Percentiles rank a stretch among this genome's conserved stretches.
These are phyloP conservation scores for Neurospora sublineolata DNA, from an alignment of 495 filamentous ascomycete species.

Conservation along the genomic window DNA sequence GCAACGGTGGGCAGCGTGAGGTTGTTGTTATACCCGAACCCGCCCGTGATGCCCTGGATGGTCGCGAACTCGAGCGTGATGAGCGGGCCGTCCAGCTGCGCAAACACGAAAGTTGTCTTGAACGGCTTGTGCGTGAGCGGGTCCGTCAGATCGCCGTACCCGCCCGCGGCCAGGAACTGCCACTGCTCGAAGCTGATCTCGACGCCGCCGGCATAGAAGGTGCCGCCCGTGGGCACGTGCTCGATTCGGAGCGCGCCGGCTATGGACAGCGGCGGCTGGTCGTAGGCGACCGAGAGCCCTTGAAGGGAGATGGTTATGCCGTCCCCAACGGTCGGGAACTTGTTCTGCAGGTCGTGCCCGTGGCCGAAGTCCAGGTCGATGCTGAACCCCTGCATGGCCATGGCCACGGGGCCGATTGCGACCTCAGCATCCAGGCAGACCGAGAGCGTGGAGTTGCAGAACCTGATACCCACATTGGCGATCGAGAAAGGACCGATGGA, in stretches of 20 bases:
- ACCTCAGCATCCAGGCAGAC: slow-evolving; percentile 27
- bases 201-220: slow-evolving; percentile 25
- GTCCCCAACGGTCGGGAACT: slow-evolving; percentile 11
- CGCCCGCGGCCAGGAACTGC: slow-evolving; percentile 23
- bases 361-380: slow-evolving; percentile 4
- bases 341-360: slow-evolving; percentile 11
- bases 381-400: slow-evolving; percentile 28
- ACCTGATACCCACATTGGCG: slow-evolving; percentile 25
- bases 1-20: slow-evolving; percentile 6
- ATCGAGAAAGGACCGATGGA: slow-evolving; percentile 10
- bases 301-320: slow-evolving; percentile 14
- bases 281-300: slow-evolving; percentile 22
- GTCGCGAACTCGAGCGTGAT: slow-evolving; percentile 26
- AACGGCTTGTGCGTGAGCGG: slow-evolving; percentile 3
- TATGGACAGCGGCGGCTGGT: slow-evolving; percentile 22
- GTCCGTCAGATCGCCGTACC: slow-evolving; percentile 10
- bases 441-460: slow-evolving; percentile 13
- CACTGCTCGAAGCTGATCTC: slow-evolving; percentile 20
- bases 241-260: slow-evolving; percentile 21
- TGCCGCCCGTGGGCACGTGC: slow-evolving; percentile 8
- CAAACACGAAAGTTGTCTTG: slow-evolving; percentile 30
- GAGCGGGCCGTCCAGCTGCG: slow-evolving; percentile 30
- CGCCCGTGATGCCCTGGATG: slow-evolving; percentile 13
- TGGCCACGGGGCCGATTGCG: slow-evolving; percentile 26
- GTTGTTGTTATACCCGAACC: slow-evolving; percentile 22